Percentiles rank a stretch among this genome's conserved stretches.
phyloP scores from a whole-genome alignment of 768 basidiomycete genomes.

The Leccinum boreale region DNA sequence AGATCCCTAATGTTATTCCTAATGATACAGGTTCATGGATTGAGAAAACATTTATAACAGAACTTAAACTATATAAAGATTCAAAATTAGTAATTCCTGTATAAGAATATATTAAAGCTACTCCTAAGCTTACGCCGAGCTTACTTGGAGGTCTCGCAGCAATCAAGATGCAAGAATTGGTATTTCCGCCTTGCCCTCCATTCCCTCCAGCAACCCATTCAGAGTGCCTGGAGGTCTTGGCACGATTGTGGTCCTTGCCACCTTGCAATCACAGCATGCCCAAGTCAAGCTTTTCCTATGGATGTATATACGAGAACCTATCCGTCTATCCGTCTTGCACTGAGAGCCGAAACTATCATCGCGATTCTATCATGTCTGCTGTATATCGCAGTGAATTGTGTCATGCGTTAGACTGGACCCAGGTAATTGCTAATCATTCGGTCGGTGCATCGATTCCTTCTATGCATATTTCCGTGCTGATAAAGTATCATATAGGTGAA shows the following conservation, averaged over 20 bases:
- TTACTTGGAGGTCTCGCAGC: not conserved
- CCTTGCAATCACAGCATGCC: not conserved
- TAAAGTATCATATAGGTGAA: not conserved
- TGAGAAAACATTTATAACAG: too few relatives aligned
- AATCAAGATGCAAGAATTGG: too few relatives aligned
- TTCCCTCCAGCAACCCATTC: not conserved
- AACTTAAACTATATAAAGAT: too few relatives aligned
- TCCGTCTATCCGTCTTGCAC: not conserved
- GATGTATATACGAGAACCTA: not conserved
- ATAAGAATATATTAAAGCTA: too few relatives aligned
- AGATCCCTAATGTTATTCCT: too few relatives aligned
- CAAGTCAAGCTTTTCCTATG: not conserved
- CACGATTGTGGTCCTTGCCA: not conserved
- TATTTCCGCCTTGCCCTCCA: not conserved
- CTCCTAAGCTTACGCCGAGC: not conserved
- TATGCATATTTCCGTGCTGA: not conserved
- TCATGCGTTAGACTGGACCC: not conserved
- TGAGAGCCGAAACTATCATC: not conserved
- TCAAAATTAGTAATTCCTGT: too few relatives aligned
- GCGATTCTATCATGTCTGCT: not conserved
- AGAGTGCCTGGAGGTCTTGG: not conserved
- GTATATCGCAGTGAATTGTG: not conserved
- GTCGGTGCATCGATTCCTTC: not conserved
- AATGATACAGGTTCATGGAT: too few relatives aligned
- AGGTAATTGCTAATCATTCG: too few relatives aligned